Evolutionary conservation across 352 stramenopile genomes (phyloP).

Genomic region (Phytophthora quininea): DNA sequence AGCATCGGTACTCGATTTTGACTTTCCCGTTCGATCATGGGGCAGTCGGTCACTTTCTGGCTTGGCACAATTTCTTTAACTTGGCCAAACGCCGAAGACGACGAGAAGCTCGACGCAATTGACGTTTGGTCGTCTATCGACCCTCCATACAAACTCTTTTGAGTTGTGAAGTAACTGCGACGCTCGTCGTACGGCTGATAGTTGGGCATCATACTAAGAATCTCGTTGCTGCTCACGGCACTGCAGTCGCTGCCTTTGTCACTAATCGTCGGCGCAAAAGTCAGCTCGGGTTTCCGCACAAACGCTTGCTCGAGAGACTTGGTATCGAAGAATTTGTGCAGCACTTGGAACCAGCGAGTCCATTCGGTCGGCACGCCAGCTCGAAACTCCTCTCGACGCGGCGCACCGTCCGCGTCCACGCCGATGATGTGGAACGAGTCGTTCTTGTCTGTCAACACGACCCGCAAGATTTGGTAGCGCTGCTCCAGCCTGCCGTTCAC

Average conservation of each 20-base stretch:
- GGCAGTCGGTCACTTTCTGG: constrained; percentile 28
- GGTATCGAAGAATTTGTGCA: constrained; percentile 51
- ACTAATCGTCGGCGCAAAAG: constrained; percentile 16
- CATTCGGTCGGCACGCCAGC: constrained; percentile 42
- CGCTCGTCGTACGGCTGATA: constrained; percentile 23
- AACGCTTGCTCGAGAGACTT: constrained; percentile 45
- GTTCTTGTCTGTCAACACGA: constrained; percentile 51
- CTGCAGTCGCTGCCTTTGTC: constrained; percentile 7
- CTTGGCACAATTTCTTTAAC: background rate
- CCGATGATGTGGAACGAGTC: constrained; percentile 64
- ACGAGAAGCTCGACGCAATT: constrained; percentile 12
- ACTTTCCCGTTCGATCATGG: constrained; percentile 53
- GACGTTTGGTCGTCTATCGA: constrained; percentile 18
- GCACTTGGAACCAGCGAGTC: constrained; percentile 52
- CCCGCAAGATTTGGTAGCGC: constrained; percentile 54
- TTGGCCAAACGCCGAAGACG: constrained; percentile 11
- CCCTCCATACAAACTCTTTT: constrained; percentile 21
- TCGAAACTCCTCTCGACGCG: constrained; percentile 58
- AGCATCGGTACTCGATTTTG: constrained; percentile 40
- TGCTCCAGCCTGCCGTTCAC: constrained; percentile 55
- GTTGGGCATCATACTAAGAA: background rate
- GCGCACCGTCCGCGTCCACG: constrained; percentile 43
- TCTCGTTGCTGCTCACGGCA: constrained; percentile 8
- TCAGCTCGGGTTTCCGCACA: constrained; percentile 47
- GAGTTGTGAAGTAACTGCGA: constrained; percentile 19